Conservation (phyloP, 2,329 filamentous ascomycete species). For the Hirsutella rhossiliensis region DNA sequence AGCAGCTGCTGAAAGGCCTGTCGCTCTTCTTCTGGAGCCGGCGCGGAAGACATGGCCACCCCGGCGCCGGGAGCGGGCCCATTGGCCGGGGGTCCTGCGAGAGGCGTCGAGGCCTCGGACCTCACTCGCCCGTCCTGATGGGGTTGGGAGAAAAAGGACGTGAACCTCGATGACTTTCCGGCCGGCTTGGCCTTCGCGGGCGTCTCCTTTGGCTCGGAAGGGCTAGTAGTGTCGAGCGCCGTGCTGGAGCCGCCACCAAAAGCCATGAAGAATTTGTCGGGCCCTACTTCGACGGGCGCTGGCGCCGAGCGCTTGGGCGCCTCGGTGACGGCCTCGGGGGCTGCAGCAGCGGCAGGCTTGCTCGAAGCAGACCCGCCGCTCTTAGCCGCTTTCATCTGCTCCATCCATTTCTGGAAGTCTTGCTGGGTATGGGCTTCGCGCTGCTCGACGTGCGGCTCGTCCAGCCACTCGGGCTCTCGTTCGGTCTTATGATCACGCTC, state of each 20-base stretch:
- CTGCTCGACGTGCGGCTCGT: slow-evolving; percentile 58
- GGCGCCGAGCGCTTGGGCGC: slow-evolving; percentile 42
- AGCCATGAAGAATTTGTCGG: slow-evolving; percentile 66
- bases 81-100: slow-evolving; percentile 16
- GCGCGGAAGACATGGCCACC: slow-evolving; percentile 1
- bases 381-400: slow-evolving; percentile 67
- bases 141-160: slow-evolving; percentile 54
- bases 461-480: slow-evolving; percentile 85
- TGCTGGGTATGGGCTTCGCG: slow-evolving; percentile 67
- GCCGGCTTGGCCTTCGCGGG: slow-evolving; percentile 40
- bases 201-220: slow-evolving; percentile 33
- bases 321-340: slow-evolving; percentile 26
- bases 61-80: neutral
- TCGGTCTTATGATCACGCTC: slow-evolving; percentile 51
- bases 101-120: slow-evolving; percentile 35
- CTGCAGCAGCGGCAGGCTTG: slow-evolving; percentile 19
- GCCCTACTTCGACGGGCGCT: slow-evolving; percentile 51
- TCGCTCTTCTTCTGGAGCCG: slow-evolving; percentile 54
- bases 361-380: slow-evolving; percentile 19
- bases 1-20: slow-evolving; percentile 77
- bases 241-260: slow-evolving; percentile 29
- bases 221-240: slow-evolving; percentile 35
- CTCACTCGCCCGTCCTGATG: slow-evolving; percentile 40
- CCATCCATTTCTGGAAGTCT: slow-evolving; percentile 92
- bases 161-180: slow-evolving; percentile 70